Conservation (phyloP, 495 filamentous ascomycete species). For the Talaromyces stipitatus region DNA sequence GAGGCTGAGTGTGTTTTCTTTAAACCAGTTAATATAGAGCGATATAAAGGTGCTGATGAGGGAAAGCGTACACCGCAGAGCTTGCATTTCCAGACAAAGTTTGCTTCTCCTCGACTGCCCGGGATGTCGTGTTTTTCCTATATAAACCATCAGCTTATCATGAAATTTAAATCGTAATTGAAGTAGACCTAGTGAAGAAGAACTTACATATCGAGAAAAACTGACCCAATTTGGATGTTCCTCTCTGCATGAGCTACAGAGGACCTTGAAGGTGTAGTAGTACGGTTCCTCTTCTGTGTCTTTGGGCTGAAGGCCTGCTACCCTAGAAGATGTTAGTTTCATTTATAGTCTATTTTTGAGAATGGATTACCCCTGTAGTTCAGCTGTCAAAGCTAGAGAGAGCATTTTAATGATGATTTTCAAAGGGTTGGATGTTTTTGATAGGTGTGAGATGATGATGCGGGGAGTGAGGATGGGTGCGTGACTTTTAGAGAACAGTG, state of each 20-base stretch:
- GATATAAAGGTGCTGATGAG: too few relatives aligned
- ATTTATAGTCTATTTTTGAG: background rate
- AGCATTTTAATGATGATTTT: constrained; percentile 48
- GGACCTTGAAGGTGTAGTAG: constrained; percentile 93
- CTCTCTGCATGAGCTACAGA: constrained; percentile 93
- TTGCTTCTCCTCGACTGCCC: constrained; percentile 82
- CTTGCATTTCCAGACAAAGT: constrained; percentile 71
- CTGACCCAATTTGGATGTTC: constrained; percentile 80
- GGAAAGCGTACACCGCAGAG: constrained; percentile 61
- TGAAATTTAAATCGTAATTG: background rate
- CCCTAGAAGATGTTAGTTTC: constrained; percentile 42
- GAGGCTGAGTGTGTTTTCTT: constrained; percentile 62
- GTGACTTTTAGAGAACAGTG: background rate
- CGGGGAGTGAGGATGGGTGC: background rate
- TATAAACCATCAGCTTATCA: background rate
- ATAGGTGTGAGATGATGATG: background rate
- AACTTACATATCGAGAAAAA: constrained; percentile 79
- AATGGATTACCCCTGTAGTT: constrained; percentile 57
- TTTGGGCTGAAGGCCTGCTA: constrained; percentile 78
- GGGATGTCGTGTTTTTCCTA: constrained; percentile 83
- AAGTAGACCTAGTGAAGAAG: background rate
- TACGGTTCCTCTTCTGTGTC: constrained; percentile 77
- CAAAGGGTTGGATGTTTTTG: background rate
- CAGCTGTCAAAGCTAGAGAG: constrained; percentile 69
- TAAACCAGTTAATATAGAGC: too few relatives aligned